phyloP scores from a whole-genome alignment of 2,329 filamentous ascomycete species.

The Colletotrichum sp. region DNA sequence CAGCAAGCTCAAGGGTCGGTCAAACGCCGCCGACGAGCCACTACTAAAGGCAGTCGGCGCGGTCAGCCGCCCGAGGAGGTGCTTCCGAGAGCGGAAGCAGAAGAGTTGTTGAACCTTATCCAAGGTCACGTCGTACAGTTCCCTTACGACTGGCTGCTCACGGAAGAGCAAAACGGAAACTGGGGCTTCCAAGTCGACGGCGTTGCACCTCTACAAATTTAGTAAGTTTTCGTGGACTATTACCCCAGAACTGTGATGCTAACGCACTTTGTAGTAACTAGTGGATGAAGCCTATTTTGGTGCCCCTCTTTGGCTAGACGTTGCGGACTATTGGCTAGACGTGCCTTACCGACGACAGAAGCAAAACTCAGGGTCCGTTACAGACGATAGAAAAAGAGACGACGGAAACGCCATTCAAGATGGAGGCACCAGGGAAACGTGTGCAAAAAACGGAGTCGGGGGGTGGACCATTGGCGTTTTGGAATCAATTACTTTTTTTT shows the following conservation, averaged over 20 bases:
- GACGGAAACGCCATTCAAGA: background rate
- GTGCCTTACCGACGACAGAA: background rate
- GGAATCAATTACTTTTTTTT: background rate
- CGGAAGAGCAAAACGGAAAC: constrained; percentile 90
- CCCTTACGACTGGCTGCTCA: constrained; percentile 94
- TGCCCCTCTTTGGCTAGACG: background rate
- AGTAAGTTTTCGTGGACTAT: constrained; percentile 64
- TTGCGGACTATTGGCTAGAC: background rate
- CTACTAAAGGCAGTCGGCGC: constrained; percentile 71
- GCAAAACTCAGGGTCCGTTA: background rate
- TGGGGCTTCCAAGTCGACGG: constrained; percentile 98
- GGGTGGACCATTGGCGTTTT: background rate
- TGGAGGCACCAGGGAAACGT: background rate
- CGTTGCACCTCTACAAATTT: constrained; percentile 95
- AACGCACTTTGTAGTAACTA: constrained; percentile 36
- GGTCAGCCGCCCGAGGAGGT: constrained; percentile 77
- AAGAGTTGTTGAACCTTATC: constrained; percentile 79
- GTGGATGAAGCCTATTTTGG: constrained; percentile 6
- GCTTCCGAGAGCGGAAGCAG: constrained; percentile 76
- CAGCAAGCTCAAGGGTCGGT: constrained; percentile 51
- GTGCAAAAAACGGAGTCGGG: background rate
- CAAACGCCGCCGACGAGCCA: constrained; percentile 69
- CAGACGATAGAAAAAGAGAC: background rate
- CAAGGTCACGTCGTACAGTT: constrained; percentile 91
- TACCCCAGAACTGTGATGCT: constrained; percentile 20